These are phyloP conservation scores for Fusarium duplospermum DNA, from an alignment of 2,329 filamentous ascomycete species.

Conservation along the genomic window DNA sequence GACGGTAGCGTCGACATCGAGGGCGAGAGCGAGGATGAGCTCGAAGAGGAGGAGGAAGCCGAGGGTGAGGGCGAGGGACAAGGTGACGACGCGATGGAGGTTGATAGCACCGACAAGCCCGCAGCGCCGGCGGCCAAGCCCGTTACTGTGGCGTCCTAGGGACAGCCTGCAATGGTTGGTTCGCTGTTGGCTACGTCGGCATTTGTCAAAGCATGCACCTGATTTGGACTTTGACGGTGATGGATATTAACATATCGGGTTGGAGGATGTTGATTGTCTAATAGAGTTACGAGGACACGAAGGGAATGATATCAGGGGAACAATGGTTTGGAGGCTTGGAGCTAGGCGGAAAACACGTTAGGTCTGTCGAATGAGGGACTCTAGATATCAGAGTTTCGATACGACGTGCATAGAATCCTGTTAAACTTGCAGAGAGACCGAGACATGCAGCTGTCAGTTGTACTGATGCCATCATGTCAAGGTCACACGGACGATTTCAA, in stretches of 20 bases:
- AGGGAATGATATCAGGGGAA: conserved; percentile 45
- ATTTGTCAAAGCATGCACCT: conserved; percentile 27
- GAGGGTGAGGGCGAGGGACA: conserved; percentile 49
- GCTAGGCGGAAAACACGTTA: conserved; percentile 24
- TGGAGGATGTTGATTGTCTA: conserved; percentile 37
- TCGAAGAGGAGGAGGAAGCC: conserved; percentile 68
- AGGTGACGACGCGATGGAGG: conserved; percentile 62
- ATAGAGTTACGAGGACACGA: conserved; percentile 49
- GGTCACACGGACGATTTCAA: not conserved
- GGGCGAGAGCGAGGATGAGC: conserved; percentile 78
- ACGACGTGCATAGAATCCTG: not conserved
- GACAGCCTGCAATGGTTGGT: not conserved
- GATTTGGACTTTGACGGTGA: conserved; percentile 30
- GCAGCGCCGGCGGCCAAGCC: conserved; percentile 49
- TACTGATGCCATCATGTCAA: not conserved
- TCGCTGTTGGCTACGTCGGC: conserved; percentile 28
- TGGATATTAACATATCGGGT: conserved; percentile 30
- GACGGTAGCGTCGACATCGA: conserved; percentile 84
- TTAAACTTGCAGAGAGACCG: not conserved
- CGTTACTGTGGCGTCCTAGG: conserved; percentile 51
- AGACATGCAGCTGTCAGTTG: conserved; percentile 27
- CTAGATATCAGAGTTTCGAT: not conserved
- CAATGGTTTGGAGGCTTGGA: conserved; percentile 28
- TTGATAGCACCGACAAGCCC: conserved; percentile 56
- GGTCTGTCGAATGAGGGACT: conserved; percentile 4